phyloP scores from a whole-genome alignment of 108 stramenopile genomes.

The Cyclostephanos tholiformis region DNA sequence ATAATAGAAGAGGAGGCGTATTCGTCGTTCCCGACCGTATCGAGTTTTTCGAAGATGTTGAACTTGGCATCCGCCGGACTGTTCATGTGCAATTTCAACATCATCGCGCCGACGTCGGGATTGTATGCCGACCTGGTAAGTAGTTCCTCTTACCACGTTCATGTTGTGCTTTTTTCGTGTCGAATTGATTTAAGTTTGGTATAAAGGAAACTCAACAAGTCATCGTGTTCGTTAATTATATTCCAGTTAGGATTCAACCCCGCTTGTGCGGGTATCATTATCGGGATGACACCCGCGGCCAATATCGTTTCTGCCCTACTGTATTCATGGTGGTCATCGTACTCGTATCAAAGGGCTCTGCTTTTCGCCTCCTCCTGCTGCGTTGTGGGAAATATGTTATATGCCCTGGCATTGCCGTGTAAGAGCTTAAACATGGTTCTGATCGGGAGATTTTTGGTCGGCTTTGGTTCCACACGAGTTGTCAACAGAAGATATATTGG shows the following conservation, averaged over 20 bases:
- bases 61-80: slow-evolving; percentile 86
- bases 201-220: neutral
- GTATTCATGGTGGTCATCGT: slow-evolving; percentile 88
- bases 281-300: slow-evolving; percentile 91
- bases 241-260: slow-evolving; percentile 69
- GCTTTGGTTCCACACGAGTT: slow-evolving; percentile 85
- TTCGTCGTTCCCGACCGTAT: slow-evolving; percentile 15
- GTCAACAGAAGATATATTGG: slow-evolving; percentile 94
- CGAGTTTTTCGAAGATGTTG: slow-evolving; percentile 60
- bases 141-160: slow-evolving; percentile 33
- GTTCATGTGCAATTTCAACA: slow-evolving; percentile 95
- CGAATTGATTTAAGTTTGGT: neutral
- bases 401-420: slow-evolving; percentile 79
- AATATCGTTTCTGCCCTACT: slow-evolving; percentile 78
- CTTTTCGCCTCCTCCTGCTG: slow-evolving; percentile 77
- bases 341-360: slow-evolving; percentile 81
- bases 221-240: neutral
- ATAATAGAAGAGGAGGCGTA: neutral
- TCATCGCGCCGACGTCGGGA: slow-evolving; percentile 88
- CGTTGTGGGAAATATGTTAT: slow-evolving; percentile 83
- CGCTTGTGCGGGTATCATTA: slow-evolving; percentile 80
- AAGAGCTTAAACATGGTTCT: slow-evolving; percentile 81
- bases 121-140: slow-evolving; percentile 81
- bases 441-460: slow-evolving; percentile 83
- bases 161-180: neutral